phyloP scores from a whole-genome alignment of 805 yeast genomes.

The Lipomyces sp. region DNA sequence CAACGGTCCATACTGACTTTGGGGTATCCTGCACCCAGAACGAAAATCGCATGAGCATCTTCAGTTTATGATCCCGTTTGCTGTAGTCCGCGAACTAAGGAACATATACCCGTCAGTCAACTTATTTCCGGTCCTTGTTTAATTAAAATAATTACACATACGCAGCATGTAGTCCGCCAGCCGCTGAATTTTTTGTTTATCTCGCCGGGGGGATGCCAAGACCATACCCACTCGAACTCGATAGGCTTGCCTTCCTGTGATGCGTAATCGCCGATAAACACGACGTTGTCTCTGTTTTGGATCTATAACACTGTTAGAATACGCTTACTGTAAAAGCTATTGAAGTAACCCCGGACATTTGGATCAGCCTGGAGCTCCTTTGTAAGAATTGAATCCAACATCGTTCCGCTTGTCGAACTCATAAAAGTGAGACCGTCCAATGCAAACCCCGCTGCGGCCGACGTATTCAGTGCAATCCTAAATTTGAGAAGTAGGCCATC shows the following conservation, averaged over 20 bases:
- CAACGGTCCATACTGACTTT: constrained; percentile 9
- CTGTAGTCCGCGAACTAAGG: constrained; percentile 41
- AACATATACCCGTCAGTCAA: neutral
- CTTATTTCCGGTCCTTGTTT: no score
- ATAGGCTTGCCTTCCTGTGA: constrained; percentile 21
- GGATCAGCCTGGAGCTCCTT: constrained; percentile 37
- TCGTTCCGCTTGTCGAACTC: constrained; percentile 30
- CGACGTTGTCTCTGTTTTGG: constrained; percentile 41
- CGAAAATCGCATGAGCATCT: constrained; percentile 36
- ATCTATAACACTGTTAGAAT: constrained; percentile 27
- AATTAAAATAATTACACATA: constrained; percentile 1
- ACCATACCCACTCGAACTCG: constrained; percentile 37
- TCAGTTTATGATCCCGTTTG: constrained; percentile 36
- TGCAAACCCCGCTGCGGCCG: neutral
- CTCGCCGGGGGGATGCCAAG: constrained; percentile 32
- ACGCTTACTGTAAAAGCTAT: neutral
- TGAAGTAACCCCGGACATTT: constrained; percentile 14
- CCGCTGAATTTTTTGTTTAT: constrained; percentile 29
- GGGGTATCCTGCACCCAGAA: constrained; percentile 37
- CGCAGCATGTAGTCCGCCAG: constrained; percentile 37
- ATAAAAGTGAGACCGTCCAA: constrained; percentile 38
- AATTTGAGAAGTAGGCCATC: constrained; percentile 17
- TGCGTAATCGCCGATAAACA: constrained; percentile 38
- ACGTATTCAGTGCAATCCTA: constrained; percentile 6
- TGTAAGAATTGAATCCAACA: constrained; percentile 36